Percentiles rank a stretch among this genome's conserved stretches.
These are phyloP conservation scores for Taphrina populina DNA, from an alignment of 1,139 yeast genomes.

Conservation along the genomic window DNA sequence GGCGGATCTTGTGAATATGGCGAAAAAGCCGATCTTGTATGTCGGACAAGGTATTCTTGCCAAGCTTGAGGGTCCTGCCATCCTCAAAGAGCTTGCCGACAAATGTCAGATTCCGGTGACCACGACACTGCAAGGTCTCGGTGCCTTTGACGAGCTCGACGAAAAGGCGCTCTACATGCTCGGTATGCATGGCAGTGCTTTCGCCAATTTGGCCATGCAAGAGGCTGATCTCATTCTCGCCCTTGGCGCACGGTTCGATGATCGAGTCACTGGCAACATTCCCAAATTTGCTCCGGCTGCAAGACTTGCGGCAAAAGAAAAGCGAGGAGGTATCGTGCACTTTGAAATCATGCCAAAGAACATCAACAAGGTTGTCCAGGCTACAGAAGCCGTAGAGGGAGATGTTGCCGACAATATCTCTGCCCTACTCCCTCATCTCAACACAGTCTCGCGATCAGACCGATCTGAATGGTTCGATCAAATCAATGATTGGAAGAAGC, in stretches of 20 bases:
- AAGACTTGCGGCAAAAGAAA: slow-evolving; percentile 78
- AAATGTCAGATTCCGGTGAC: slow-evolving; percentile 94
- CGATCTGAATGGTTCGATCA: slow-evolving; percentile 79
- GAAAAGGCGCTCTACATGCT: slow-evolving; percentile 89
- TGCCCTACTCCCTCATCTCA: slow-evolving; percentile 60
- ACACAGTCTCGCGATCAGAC: slow-evolving; percentile 42
- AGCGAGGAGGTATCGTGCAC: slow-evolving; percentile 93
- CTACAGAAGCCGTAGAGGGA: slow-evolving; percentile 95
- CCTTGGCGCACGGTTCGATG: slow-evolving; percentile 95
- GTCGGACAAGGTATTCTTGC: slow-evolving; percentile 90
- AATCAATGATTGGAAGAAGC: slow-evolving; percentile 76
- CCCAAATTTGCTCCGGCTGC: slow-evolving; percentile 92
- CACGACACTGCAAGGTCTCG: slow-evolving; percentile 89
- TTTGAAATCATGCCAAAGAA: slow-evolving; percentile 95
- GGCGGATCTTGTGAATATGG: slow-evolving; percentile 71
- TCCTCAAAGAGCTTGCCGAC: slow-evolving; percentile 79
- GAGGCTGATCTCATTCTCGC: slow-evolving; percentile 90
- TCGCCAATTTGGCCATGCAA: slow-evolving; percentile 92
- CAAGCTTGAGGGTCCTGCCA: slow-evolving; percentile 73
- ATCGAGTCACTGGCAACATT: slow-evolving; percentile 89
- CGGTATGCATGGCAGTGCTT: slow-evolving; percentile 97
- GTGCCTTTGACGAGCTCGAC: slow-evolving; percentile 90
- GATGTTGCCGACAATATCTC: slow-evolving; percentile 80
- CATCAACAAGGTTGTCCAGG: slow-evolving; percentile 95
- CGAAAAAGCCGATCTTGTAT: slow-evolving; percentile 83